Base-by-base conservation (phyloP, 495 filamentous ascomycete species). In the Aspergillus coremiiformis region DNA sequence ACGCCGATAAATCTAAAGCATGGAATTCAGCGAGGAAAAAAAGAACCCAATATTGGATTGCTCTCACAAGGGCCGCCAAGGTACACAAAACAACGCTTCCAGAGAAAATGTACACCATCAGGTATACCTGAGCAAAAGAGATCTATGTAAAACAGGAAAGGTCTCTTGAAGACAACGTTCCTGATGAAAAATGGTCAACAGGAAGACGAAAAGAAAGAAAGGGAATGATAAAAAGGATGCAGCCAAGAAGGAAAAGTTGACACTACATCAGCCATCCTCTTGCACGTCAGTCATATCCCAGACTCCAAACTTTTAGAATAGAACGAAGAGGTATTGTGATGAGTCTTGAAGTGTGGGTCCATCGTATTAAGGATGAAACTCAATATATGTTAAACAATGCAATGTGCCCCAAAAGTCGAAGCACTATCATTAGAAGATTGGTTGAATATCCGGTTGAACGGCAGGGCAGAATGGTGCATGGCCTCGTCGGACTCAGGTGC, bases 401-500 rank as follows among this genome's bases (percentile, higher is more conserved):
- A 55, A 27, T 35, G 39, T 42, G 65, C 53, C 45, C 66, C 65
- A 46, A 68, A 66, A 48, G 55, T 60, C 41, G 66, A 58, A 53
- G 68, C 32, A 43, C 62, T 60, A 52, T 65, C 67, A 56, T 64
- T 61, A 22, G 69, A 63, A 21, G 68, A 61, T 58, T 70, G 68
- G 43, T 69, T 59, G 47, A 76, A 76, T 15, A 76, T 76, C 41
- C 65, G 70, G 54, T 71, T 72, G 54, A 76, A 76, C 11, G 70
- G 66, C 12, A 70, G 73, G 54, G 67, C 66, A 20, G 68, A 60
- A 14, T 66, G 58, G 26, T 67, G 62, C 0, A 55, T 48, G 39
- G 56, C 46, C 24, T 57, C 59, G 22, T 78, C 29, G 4, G 86
- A 80, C 54, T 77, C 87, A 33, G 83, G 75, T 15, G 84, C 73